These are phyloP conservation scores for Avena sativa DNA, from an alignment of 176 grass and related monocot species.

Conservation along the genomic window DNA sequence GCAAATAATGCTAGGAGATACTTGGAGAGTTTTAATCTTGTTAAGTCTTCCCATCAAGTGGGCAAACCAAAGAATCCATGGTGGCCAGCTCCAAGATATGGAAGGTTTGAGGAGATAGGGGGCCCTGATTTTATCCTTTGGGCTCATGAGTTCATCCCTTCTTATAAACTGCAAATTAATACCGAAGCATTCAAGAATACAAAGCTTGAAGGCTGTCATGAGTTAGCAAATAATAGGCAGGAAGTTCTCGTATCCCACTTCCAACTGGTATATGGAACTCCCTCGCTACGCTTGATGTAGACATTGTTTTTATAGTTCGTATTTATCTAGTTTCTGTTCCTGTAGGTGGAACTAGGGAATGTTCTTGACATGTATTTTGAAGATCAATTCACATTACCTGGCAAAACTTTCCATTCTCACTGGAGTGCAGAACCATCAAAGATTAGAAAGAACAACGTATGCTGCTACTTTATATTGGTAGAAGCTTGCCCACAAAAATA, in stretches of 20 bases:
- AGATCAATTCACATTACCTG: slow-evolving; percentile 77
- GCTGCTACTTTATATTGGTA: slow-evolving; percentile 8
- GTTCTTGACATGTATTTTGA: slow-evolving; percentile 95
- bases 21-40: slow-evolving; percentile 51
- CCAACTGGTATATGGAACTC: slow-evolving; percentile 81
- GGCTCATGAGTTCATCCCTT: slow-evolving; percentile 68
- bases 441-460: slow-evolving; percentile 69
- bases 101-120: slow-evolving; percentile 58
- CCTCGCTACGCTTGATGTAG: slow-evolving; percentile 11
- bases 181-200: slow-evolving; percentile 54
- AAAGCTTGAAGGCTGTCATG: slow-evolving; percentile 65
- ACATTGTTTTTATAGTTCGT: neutral
- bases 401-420: slow-evolving; percentile 63
- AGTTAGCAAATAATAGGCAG: slow-evolving; percentile 67
- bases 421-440: slow-evolving; percentile 60
- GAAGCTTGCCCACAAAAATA: neutral
- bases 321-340: slow-evolving; percentile 30
- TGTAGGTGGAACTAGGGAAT: slow-evolving; percentile 77
- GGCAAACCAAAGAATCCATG: slow-evolving; percentile 50
- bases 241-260: slow-evolving; percentile 87
- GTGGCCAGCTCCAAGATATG: slow-evolving; percentile 66
- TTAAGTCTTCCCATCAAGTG: slow-evolving; percentile 22
- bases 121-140: slow-evolving; percentile 60
- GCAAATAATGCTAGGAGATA: slow-evolving; percentile 54
- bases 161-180: slow-evolving; percentile 78